phyloP scores from a whole-genome alignment of 345 rosid genomes.

The Noccaea caerulescens region DNA sequence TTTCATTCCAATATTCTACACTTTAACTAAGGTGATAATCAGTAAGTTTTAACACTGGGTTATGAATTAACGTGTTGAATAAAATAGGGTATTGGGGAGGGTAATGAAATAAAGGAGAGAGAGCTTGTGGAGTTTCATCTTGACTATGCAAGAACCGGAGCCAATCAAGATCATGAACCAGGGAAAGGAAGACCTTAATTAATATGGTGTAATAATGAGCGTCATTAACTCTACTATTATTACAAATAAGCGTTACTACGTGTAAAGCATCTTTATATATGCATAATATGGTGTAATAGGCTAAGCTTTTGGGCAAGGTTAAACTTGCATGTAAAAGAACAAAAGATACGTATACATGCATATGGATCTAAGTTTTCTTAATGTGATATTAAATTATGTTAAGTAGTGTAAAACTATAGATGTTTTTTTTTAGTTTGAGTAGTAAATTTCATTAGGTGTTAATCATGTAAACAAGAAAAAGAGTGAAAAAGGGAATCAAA shows the following conservation, averaged over 20 bases:
- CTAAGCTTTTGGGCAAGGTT: conserved; percentile 12
- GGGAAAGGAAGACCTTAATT: conserved; percentile 47
- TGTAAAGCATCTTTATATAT: background rate
- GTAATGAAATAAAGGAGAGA: conserved; percentile 28
- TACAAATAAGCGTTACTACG: background rate
- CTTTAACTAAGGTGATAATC: background rate
- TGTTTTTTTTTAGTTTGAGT: background rate
- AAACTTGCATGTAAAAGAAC: conserved; percentile 13
- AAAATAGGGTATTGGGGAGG: conserved; percentile 14
- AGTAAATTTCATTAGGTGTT: background rate
- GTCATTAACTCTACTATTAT: background rate
- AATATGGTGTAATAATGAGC: background rate
- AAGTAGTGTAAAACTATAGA: background rate
- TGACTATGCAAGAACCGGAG: conserved; percentile 49
- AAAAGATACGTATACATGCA: conserved; percentile 13
- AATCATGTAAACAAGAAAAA: no score
- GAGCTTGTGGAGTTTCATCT: conserved; percentile 43
- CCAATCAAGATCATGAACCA: conserved; percentile 48
- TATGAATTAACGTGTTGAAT: background rate
- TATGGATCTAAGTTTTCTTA: conserved; percentile 4
- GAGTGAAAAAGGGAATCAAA: no score
- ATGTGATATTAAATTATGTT: conserved; percentile 11
- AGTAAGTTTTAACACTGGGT: conserved; percentile 7
- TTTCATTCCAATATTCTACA: background rate
- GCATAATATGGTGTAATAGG: conserved; percentile 2